A percentile compares a stretch with the other conserved stretches of the same genome.
Evolutionary conservation across 495 filamentous ascomycete genomes (phyloP).

Genomic region (Penicillium ucsense): DNA sequence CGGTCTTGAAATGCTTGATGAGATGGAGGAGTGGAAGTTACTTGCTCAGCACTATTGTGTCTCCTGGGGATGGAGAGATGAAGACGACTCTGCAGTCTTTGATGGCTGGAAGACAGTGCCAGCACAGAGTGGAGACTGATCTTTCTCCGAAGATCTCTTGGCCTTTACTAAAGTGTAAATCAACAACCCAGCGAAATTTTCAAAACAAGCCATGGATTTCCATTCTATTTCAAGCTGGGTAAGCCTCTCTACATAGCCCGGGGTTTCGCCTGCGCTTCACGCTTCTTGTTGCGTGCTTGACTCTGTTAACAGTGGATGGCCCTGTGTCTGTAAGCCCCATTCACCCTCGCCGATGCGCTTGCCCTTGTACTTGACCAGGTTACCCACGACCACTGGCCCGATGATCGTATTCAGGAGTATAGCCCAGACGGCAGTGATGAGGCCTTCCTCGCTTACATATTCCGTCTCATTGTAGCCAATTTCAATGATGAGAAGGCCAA

Average conservation of each 20-base stretch:
- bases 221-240: too few species aligned
- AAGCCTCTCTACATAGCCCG: too few species aligned
- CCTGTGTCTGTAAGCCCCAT: slow-evolving; percentile 17
- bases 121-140: slow-evolving; percentile 15
- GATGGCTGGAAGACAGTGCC: slow-evolving; percentile 28
- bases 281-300: not conserved
- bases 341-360: slow-evolving; percentile 15
- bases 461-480: slow-evolving; percentile 41
- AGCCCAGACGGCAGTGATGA: slow-evolving; percentile 63
- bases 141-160: not conserved
- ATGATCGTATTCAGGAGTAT: slow-evolving; percentile 64
- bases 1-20: slow-evolving; percentile 78
- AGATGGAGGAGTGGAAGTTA: slow-evolving; percentile 90
- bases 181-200: too few species aligned
- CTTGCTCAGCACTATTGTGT: slow-evolving; percentile 85
- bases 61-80: slow-evolving; percentile 68
- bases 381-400: slow-evolving; percentile 57
- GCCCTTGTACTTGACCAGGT: slow-evolving; percentile 36
- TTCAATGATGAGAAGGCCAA: slow-evolving; percentile 65
- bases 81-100: slow-evolving; percentile 20
- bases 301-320: not conserved
- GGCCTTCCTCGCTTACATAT: slow-evolving; percentile 31
- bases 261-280: not conserved
- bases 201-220: too few species aligned
- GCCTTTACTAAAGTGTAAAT: too few species aligned